These are phyloP conservation scores for Penicillium taxi DNA, from an alignment of 495 filamentous ascomycete species.

Conservation along the genomic window DNA sequence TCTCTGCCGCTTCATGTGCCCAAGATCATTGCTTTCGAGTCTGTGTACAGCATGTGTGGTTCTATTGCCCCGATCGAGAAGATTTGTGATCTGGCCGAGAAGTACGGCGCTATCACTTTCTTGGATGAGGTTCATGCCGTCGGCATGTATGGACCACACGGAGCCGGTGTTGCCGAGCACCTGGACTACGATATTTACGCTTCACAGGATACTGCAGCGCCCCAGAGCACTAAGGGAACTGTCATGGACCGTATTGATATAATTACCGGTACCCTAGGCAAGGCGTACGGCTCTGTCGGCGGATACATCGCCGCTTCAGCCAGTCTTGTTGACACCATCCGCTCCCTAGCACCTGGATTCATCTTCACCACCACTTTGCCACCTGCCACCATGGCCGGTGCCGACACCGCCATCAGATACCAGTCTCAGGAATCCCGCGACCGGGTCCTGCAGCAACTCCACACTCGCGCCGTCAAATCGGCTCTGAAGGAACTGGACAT, in stretches of 20 bases:
- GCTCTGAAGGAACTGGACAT: slow-evolving; percentile 69
- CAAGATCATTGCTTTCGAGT: slow-evolving; percentile 98
- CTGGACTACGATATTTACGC: slow-evolving; percentile 71
- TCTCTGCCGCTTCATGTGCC: slow-evolving; percentile 74
- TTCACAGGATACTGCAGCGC: slow-evolving; percentile 52
- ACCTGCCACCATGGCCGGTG: slow-evolving; percentile 94
- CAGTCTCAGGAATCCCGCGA: slow-evolving; percentile 75
- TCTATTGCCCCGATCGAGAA: slow-evolving; percentile 91
- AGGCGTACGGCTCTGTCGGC: slow-evolving; percentile 95
- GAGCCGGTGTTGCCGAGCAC: slow-evolving; percentile 94
- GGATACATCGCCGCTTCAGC: slow-evolving; percentile 92
- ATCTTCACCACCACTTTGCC: slow-evolving; percentile 98
- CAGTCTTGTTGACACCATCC: slow-evolving; percentile 87
- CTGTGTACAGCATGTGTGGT: slow-evolving; percentile 98
- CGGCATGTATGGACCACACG: slow-evolving; percentile 96
- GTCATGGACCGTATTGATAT: slow-evolving; percentile 95
- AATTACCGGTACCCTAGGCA: slow-evolving; percentile 93
- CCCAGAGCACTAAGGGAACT: slow-evolving; percentile 58
- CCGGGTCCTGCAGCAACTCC: slow-evolving; percentile 83
- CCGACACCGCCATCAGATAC: slow-evolving; percentile 85
- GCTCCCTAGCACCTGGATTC: slow-evolving; percentile 92
- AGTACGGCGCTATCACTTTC: slow-evolving; percentile 96
- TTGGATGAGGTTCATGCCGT: slow-evolving; percentile 98
- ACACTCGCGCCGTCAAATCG: slow-evolving; percentile 87
- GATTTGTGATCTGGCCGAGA: slow-evolving; percentile 92